These are phyloP conservation scores for Aeschynomene evenia DNA, from an alignment of 306 rosid genomes.

Conservation along the genomic window DNA sequence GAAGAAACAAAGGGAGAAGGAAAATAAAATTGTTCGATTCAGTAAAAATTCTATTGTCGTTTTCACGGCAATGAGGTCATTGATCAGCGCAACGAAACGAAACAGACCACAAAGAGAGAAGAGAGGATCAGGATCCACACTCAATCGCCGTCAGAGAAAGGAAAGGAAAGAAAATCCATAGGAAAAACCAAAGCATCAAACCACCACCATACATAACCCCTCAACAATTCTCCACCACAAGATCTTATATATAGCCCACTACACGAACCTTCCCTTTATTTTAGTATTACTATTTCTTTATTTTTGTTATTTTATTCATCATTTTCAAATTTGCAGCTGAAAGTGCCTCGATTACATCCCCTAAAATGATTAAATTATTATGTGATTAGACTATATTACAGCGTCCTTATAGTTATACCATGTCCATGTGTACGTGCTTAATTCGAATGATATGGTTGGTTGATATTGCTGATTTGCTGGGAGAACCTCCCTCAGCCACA, in stretches of 20 bases:
- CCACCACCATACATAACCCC: slow-evolving; percentile 27
- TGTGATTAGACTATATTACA: slow-evolving; percentile 36
- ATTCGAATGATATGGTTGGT: slow-evolving; percentile 21
- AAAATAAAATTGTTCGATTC: background rate
- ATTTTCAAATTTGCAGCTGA: slow-evolving; percentile 1
- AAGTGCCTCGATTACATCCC: slow-evolving; percentile 20
- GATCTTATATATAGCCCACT: slow-evolving; percentile 27
- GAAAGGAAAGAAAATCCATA: background rate
- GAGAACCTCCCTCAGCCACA: slow-evolving; percentile 59
- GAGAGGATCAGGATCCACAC: background rate
- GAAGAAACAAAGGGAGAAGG: background rate
- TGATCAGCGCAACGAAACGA: slow-evolving; percentile 19
- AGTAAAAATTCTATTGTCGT: slow-evolving; percentile 24
- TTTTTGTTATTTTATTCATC: slow-evolving; percentile 2
- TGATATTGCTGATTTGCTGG: slow-evolving; percentile 10
- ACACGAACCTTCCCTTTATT: slow-evolving; percentile 13
- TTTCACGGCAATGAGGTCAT: slow-evolving; percentile 9
- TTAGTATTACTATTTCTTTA: background rate
- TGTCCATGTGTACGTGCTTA: slow-evolving; percentile 32
- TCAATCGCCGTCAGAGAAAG: slow-evolving; percentile 20
- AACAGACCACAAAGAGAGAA: background rate
- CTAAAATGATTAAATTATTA: background rate
- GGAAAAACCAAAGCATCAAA: slow-evolving; percentile 12
- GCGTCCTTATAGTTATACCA: no score
- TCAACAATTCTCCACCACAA: slow-evolving; percentile 62